phyloP scores from a whole-genome alignment of 2,329 filamentous ascomycete genomes.

The Magnaporthales sp. region DNA sequence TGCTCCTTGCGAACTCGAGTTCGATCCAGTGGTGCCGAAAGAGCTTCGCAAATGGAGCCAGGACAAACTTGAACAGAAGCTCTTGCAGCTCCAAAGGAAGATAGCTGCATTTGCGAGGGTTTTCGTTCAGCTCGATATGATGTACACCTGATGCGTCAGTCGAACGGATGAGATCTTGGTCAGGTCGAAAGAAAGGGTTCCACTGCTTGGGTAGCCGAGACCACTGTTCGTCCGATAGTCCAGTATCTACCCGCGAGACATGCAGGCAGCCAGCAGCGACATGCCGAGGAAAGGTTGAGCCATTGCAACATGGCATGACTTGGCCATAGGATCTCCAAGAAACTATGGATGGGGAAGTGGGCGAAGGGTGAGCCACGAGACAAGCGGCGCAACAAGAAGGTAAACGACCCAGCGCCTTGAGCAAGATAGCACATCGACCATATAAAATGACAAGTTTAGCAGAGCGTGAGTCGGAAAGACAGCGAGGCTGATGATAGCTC shows the following conservation, averaged over 20 bases:
- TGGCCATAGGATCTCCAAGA: too few species aligned
- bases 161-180: neutral
- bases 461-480: neutral
- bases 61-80: slow-evolving; percentile 8
- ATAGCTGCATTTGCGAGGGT: neutral
- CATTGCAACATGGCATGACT: neutral
- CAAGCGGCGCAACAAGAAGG: too few species aligned
- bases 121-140: neutral
- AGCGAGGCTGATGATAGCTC: neutral
- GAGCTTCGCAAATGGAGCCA: slow-evolving; percentile 16
- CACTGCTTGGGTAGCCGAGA: neutral
- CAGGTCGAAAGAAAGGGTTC: slow-evolving; percentile 3
- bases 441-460: neutral
- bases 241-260: neutral
- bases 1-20: slow-evolving; percentile 26
- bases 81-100: slow-evolving; percentile 9
- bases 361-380: neutral
- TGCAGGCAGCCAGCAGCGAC: slow-evolving; percentile 3
- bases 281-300: neutral
- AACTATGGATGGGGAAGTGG: neutral
- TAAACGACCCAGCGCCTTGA: neutral
- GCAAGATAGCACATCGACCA: neutral
- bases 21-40: slow-evolving; percentile 32
- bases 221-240: neutral
- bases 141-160: neutral